These are phyloP conservation scores for Hypoxylon sp. DNA, from an alignment of 2,329 filamentous ascomycete species.

Conservation along the genomic window DNA sequence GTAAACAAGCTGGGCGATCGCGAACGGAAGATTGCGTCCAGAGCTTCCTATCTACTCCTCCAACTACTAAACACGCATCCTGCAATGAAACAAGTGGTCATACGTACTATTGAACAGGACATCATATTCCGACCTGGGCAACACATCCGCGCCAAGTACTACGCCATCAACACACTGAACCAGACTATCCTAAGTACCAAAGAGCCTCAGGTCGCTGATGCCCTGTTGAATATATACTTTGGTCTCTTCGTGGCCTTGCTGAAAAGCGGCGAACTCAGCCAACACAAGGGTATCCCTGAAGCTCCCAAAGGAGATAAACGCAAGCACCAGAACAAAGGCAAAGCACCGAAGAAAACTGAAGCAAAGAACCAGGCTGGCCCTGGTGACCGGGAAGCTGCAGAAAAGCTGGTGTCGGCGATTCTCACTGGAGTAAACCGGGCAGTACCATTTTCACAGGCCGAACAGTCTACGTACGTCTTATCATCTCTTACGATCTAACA, in stretches of 20 bases:
- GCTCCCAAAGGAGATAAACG: constrained; percentile 57
- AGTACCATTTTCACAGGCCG: constrained; percentile 88
- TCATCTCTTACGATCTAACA: background rate
- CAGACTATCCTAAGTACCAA: constrained; percentile 92
- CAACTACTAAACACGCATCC: constrained; percentile 91
- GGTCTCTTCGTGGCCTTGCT: constrained; percentile 85
- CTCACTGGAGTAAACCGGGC: constrained; percentile 96
- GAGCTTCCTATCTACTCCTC: constrained; percentile 91
- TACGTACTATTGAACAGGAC: constrained; percentile 87
- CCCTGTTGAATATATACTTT: constrained; percentile 92
- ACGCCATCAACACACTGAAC: constrained; percentile 95
- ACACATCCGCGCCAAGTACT: constrained; percentile 90
- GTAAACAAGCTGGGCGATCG: constrained; percentile 98
- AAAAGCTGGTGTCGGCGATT: constrained; percentile 92
- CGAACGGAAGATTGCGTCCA: constrained; percentile 94
- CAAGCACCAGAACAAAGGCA: constrained; percentile 64
- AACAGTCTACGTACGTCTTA: constrained; percentile 74
- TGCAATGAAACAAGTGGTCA: constrained; percentile 90
- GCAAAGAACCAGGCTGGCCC: constrained; percentile 50
- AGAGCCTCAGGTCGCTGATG: constrained; percentile 83
- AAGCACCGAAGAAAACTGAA: constrained; percentile 53
- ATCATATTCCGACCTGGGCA: constrained; percentile 89
- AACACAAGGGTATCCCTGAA: constrained; percentile 56
- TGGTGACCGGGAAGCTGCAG: constrained; percentile 77
- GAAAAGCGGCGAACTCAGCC: constrained; percentile 67